phyloP scores from a whole-genome alignment of 1,284 basidiomycete species.

The Austropuccinia psidii region DNA sequence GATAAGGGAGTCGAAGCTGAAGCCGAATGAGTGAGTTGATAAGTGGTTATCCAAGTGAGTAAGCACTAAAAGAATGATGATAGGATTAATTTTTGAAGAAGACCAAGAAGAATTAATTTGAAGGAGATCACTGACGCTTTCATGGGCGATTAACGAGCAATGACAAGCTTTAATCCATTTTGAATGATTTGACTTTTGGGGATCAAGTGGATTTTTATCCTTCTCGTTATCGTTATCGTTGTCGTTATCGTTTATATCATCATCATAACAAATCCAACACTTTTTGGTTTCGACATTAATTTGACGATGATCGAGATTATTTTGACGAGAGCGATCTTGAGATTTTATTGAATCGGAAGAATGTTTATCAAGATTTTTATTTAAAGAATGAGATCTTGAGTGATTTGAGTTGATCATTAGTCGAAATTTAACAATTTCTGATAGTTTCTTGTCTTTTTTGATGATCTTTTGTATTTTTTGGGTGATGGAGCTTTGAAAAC shows the following conservation, averaged over 20 bases:
- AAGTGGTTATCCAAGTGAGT: constrained; percentile 34
- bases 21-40: constrained; percentile 26
- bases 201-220: background rate
- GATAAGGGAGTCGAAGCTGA: constrained; percentile 20
- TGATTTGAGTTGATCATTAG: too few relatives aligned
- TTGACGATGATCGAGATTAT: too few relatives aligned
- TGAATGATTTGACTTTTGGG: background rate
- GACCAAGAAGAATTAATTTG: background rate
- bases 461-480: too few relatives aligned
- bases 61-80: constrained; percentile 18
- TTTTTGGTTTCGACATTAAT: constrained; percentile 21
- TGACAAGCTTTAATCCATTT: constrained; percentile 26
- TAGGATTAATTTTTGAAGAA: background rate
- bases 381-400: too few relatives aligned
- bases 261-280: constrained; percentile 36
- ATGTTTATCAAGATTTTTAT: too few relatives aligned
- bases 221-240: background rate
- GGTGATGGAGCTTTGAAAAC: too few relatives aligned
- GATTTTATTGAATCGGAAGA: too few relatives aligned
- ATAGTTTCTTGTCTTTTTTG: too few relatives aligned
- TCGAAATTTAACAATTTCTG: too few relatives aligned
- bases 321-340: too few relatives aligned
- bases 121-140: constrained; percentile 2
- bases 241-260: constrained; percentile 1
- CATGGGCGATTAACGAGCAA: constrained; percentile 33